A percentile compares a stretch with the other conserved stretches of the same genome.
These are phyloP conservation scores for Xylariaceae sp. DNA, from an alignment of 2,329 filamentous ascomycete genomes.

Conservation along the genomic window DNA sequence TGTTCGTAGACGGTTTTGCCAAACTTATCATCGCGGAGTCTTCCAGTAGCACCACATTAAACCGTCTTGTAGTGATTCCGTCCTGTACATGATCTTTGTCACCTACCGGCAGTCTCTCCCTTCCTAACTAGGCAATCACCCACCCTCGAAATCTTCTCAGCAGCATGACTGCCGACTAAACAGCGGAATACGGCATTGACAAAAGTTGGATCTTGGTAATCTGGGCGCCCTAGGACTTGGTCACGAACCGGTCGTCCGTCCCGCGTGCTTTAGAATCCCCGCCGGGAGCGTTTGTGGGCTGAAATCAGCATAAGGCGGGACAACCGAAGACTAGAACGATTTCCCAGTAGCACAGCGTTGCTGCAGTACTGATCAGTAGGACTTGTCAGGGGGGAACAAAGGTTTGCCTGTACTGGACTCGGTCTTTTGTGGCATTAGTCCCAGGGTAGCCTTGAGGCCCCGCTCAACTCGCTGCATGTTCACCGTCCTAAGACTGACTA, in stretches of 20 bases:
- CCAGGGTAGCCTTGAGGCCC: constrained; percentile 33
- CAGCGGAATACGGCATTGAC: constrained; percentile 27
- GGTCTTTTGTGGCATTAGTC: constrained; percentile 30
- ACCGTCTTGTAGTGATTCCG: constrained; percentile 23
- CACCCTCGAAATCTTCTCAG: constrained; percentile 17
- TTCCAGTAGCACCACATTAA: constrained; percentile 29
- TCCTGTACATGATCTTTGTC: constrained; percentile 26
- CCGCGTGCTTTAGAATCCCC: constrained; percentile 22
- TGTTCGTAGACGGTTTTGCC: constrained; percentile 24
- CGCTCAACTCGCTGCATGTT: constrained; percentile 31
- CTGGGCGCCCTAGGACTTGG: constrained; percentile 22
- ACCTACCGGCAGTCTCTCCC: constrained; percentile 28
- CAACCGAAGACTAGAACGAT: constrained; percentile 25
- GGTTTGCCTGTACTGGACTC: constrained; percentile 27
- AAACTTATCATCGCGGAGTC: constrained; percentile 24
- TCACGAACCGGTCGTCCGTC: constrained; percentile 21
- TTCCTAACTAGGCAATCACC: constrained; percentile 34
- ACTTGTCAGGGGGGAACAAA: constrained; percentile 27
- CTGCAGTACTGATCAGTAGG: constrained; percentile 29
- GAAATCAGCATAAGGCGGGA: constrained; percentile 22
- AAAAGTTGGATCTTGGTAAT: constrained; percentile 26
- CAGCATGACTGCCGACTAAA: constrained; percentile 23
- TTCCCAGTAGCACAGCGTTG: constrained; percentile 35
- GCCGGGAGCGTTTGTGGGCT: constrained; percentile 19
- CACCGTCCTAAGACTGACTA: constrained; percentile 27